Base-by-base conservation (phyloP, 2,329 filamentous ascomycete species). In the Stemphylium vesicarium region DNA sequence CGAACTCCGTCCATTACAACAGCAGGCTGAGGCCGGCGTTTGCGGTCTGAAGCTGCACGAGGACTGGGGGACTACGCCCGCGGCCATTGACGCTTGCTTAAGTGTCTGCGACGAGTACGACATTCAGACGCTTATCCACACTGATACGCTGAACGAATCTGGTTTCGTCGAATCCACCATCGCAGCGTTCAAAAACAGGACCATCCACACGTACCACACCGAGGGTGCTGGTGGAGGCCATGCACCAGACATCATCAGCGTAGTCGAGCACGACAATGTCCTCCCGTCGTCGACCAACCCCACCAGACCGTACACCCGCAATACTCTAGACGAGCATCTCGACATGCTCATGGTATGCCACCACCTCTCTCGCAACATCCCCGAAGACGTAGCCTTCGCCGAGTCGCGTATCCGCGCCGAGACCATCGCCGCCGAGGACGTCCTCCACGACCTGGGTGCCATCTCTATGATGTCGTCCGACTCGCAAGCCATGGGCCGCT, bases 281-380 rank as follows among this genome's bases (percentile, higher is more conserved):
- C 84, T 98, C 0, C 94, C 94, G 0, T 92, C 88, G 4, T 94
- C 89, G 41, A 98, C 94, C 0, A 98, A 96, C 74, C 94, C 94
- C 0, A 98, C 94, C 1, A 83, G 93, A 2, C 94, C 94, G 0
- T 97, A 88, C 76, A 98, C 94, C 1, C 82, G 84, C 62, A 97
- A 98, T 79, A 98, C 94, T 0, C 84, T 98, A 0, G 94, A 97
- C 71, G 94, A 98, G 77, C 94, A 98, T 77, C 85, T 97, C 12
- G 94, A 98, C 79, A 98, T 98, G 94, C 81, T 97, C 41, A 97
- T 97, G 94, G 92, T 96, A 33, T 98, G 94, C 80, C 94, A 98
- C 76, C 94, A 98, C 71, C 81, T 98, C 9, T 92, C 88, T 47
- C 91, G 91, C 76, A 88, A 96, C 76, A 97, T 97, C 56, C 91